Base-by-base conservation (phyloP, 805 yeast genomes). In the Zygoascus tannicola region DNA sequence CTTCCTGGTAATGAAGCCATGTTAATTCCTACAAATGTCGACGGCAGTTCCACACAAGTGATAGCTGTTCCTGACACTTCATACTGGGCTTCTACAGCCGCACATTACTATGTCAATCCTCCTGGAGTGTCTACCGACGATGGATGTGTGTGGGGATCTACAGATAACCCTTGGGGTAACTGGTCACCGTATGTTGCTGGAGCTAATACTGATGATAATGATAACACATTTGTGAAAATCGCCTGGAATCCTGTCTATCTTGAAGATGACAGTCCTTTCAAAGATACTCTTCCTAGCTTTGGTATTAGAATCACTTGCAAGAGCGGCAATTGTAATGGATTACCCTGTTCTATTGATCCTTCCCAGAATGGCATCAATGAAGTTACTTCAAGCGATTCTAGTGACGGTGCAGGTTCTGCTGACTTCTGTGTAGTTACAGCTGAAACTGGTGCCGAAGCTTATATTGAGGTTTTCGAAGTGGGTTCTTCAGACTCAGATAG, bases 141-240 rank as follows among this genome's bases (percentile, higher is more conserved):
- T 50, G 97, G 96, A 57, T 90, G 98, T 73, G 67, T 86, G 51
- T 86, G 96, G 95, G 95, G 95, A 3, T 64, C 81, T 15, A 70
- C 70, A 23, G 63, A 68, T 40, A 67, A 81, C 47, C 80, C 92
- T 15, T 68, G 69, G 51, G 96, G 96, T 46, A 86, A 86, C 73
- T 87, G 95, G 95, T 66, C 95, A 14, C 95, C 95, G 22, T 86
- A 85, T 55, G 95, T 87, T 50, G 94, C 92, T 14, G 96, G 96
- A 51, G 85, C 88, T 48, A 86, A 86, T 68, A 76, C 76, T 70
- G 94, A 85, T 60, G 64, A 62, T 49, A 64, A 57, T 47, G 81
- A 85, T 26, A 74, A 75, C 60, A 86, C 95, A 2, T 86, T 53
- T 60, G 85, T 84, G 51, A 87, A 85, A 65, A 75, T 86, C 59